A percentile compares a stretch with the other conserved stretches of the same genome.
phyloP scores from a whole-genome alignment of 768 basidiomycete genomes.

The Inosperma sp. region DNA sequence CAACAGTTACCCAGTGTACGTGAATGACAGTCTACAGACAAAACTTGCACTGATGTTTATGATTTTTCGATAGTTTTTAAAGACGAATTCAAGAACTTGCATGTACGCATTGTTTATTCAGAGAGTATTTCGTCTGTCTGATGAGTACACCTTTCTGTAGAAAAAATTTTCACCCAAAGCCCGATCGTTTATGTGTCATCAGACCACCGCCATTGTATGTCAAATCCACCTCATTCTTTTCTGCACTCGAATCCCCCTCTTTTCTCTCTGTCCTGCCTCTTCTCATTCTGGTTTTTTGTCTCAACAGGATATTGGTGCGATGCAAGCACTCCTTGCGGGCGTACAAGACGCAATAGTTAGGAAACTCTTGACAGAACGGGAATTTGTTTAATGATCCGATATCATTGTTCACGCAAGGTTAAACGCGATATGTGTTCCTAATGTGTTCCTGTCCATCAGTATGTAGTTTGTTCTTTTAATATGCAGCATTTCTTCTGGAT shows the following conservation, averaged over 20 bases:
- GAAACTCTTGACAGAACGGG: constrained; percentile 33
- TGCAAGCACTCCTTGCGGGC: constrained; percentile 36
- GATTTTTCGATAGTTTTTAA: constrained; percentile 49
- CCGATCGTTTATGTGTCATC: constrained; percentile 62
- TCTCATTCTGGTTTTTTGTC: neutral
- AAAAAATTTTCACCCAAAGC: constrained; percentile 52
- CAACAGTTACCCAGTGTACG: constrained; percentile 61
- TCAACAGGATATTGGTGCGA: constrained; percentile 39
- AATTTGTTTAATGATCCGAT: constrained; percentile 21
- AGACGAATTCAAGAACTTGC: constrained; percentile 61
- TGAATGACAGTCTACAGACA: constrained; percentile 7
- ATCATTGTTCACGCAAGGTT: neutral
- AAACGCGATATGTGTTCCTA: neutral
- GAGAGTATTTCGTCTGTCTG: neutral
- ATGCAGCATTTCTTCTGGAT: too few species aligned
- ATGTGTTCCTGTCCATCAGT: neutral
- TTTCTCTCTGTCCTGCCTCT: neutral
- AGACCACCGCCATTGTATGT: constrained; percentile 68
- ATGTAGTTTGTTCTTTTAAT: neutral
- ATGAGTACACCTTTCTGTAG: constrained; percentile 26
- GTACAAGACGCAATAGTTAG: constrained; percentile 42
- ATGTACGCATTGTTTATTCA: constrained; percentile 44
- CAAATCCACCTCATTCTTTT: neutral
- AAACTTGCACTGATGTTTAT: neutral
- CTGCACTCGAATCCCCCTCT: neutral